phyloP scores from a whole-genome alignment of 257 asterid genomes.

The Capsicum chinense region DNA sequence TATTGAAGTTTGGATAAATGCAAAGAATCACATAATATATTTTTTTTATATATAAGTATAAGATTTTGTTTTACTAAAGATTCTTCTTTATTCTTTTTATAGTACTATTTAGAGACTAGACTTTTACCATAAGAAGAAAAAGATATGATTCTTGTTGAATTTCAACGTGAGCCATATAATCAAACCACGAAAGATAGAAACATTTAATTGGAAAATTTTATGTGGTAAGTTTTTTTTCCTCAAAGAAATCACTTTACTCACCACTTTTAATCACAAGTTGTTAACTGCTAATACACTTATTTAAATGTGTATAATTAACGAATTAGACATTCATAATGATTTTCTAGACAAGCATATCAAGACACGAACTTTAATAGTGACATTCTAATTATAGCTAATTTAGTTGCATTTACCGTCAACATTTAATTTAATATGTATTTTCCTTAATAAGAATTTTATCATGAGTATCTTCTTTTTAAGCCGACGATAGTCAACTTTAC shows the following conservation, averaged over 20 bases:
- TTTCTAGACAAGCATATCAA: too few relatives aligned
- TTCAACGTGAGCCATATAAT: neutral
- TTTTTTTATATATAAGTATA: neutral
- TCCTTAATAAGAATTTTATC: too few relatives aligned
- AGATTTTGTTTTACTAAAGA: neutral
- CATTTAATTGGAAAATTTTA: neutral
- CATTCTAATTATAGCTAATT: too few relatives aligned
- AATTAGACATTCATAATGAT: too few relatives aligned
- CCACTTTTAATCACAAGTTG: neutral
- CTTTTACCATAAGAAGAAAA: neutral
- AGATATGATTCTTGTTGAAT: neutral
- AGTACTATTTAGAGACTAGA: neutral
- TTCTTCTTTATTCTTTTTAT: neutral
- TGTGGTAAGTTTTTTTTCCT: neutral
- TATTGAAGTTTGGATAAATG: neutral
- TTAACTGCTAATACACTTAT: too few relatives aligned
- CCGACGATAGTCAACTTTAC: neutral
- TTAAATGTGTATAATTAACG: neutral
- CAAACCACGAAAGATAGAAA: neutral
- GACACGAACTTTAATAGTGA: too few relatives aligned
- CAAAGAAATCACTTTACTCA: neutral
- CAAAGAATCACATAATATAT: neutral
- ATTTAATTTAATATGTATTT: too few relatives aligned
- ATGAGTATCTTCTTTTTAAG: neutral
- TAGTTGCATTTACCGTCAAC: too few relatives aligned